Conservation (phyloP, 2,329 filamentous ascomycete genomes). For the Septoria linicola region DNA sequence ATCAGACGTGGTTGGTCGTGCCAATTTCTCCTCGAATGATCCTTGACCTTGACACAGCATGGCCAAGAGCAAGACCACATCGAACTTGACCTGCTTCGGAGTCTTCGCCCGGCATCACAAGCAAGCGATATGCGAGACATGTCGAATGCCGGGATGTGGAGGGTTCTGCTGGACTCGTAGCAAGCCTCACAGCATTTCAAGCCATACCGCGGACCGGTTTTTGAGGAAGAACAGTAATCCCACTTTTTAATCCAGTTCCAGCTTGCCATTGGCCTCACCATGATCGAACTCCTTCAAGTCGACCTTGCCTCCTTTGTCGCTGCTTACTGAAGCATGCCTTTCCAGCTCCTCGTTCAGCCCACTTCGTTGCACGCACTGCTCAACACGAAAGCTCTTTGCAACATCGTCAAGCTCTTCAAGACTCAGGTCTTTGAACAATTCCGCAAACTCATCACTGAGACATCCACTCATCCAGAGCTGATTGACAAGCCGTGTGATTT, state of each 20-base stretch:
- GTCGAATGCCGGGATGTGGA: slow-evolving; percentile 7
- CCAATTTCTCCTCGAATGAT: no score
- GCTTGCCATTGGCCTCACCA: slow-evolving; percentile 1
- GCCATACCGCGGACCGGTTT: no score
- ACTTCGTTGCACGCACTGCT: slow-evolving; percentile 54
- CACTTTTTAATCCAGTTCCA: slow-evolving; percentile 14
- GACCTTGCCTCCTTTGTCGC: background rate
- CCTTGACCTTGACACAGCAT: background rate
- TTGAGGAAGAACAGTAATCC: no score
- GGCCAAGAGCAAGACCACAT: background rate
- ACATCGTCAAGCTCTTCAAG: slow-evolving; percentile 56
- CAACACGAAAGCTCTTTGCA: slow-evolving; percentile 55
- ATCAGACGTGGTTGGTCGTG: background rate
- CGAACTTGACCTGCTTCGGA: slow-evolving; percentile 4
- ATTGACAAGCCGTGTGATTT: slow-evolving; percentile 43
- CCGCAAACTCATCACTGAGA: slow-evolving; percentile 56
- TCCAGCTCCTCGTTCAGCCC: slow-evolving; percentile 55
- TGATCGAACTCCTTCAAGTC: slow-evolving; percentile 1
- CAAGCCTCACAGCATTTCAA: no score
- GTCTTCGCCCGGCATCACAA: background rate
- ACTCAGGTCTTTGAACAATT: slow-evolving; percentile 54
- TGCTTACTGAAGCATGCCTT: slow-evolving; percentile 40
- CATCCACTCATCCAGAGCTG: slow-evolving; percentile 54
- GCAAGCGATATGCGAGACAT: background rate
- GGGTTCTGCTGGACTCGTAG: no score